Conservation (phyloP, 331 rosid genomes). For the Phaseolus coccineus region DNA sequence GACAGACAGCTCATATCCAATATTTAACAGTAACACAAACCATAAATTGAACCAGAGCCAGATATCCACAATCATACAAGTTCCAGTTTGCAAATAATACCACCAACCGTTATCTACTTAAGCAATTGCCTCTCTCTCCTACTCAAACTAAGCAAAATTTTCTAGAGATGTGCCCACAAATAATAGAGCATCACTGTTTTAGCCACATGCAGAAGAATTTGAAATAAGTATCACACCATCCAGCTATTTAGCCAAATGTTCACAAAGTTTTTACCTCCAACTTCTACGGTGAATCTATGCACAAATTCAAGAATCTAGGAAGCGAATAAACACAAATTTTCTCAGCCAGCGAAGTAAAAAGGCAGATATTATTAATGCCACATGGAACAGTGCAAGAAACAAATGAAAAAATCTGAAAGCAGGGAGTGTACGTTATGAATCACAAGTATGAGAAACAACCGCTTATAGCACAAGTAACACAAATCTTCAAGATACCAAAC, state of each 20-base stretch:
- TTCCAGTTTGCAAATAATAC: conserved; percentile 44
- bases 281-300: not conserved
- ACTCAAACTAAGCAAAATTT: conserved; percentile 30
- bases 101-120: conserved; percentile 43
- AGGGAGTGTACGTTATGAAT: not conserved
- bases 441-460: conserved; percentile 28
- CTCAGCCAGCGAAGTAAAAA: conserved; percentile 14
- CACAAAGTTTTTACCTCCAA: not conserved
- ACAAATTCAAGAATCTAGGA: conserved; percentile 11
- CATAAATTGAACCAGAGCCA: conserved; percentile 31
- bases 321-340: conserved; percentile 27
- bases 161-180: conserved; percentile 41
- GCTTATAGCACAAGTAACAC: conserved; percentile 50
- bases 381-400: conserved; percentile 19
- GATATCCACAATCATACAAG: conserved; percentile 39
- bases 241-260: conserved; percentile 34
- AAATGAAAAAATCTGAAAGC: conserved; percentile 18
- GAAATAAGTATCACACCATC: conserved; percentile 23
- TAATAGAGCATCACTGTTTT: conserved; percentile 37
- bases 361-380: not conserved
- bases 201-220: conserved; percentile 31
- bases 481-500: conserved; percentile 39
- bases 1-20: conserved; percentile 46
- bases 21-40: conserved; percentile 26
- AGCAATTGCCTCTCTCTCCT: conserved; percentile 37